These are phyloP conservation scores for Posidonia australis DNA, from an alignment of 106 monocot species.

Conservation along the genomic window DNA sequence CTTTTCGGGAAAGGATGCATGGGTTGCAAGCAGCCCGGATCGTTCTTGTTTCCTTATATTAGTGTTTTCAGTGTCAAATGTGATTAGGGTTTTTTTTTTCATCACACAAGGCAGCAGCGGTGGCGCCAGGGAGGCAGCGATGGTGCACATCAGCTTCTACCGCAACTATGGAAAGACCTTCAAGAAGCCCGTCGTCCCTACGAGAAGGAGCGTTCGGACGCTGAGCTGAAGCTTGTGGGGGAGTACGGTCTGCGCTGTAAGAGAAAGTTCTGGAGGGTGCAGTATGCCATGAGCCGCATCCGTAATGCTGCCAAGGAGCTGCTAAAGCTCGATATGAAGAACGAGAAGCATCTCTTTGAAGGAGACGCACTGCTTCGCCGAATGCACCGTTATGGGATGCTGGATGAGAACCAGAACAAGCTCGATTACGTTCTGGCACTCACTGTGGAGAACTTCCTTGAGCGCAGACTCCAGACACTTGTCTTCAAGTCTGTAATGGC, in stretches of 20 bases:
- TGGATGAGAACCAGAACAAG: conserved; percentile 75
- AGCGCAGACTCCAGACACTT: conserved; percentile 75
- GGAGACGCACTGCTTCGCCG: conserved; percentile 77
- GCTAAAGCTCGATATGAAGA: conserved; percentile 85
- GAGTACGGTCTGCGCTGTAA: conserved; percentile 93
- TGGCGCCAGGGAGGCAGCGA: not conserved
- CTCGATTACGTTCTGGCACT: conserved; percentile 85
- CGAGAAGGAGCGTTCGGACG: conserved; percentile 86
- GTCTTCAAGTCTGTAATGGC: conserved; percentile 85
- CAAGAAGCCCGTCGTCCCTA: conserved; percentile 90
- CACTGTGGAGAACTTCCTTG: conserved; percentile 87
- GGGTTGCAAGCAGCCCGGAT: no score
- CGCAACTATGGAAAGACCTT: conserved; percentile 71
- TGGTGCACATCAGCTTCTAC: conserved; percentile 5
- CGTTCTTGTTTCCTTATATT: no score
- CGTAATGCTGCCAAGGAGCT: conserved; percentile 84
- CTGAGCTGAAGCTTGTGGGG: conserved; percentile 86
- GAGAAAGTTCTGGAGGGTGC: conserved; percentile 86
- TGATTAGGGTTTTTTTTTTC: no score
- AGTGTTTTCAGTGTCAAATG: no score
- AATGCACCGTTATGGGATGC: conserved; percentile 81
- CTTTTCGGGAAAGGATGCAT: no score
- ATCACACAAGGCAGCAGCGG: not conserved
- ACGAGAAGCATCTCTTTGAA: conserved; percentile 68
- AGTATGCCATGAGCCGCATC: conserved; percentile 79